A percentile compares a stretch with the other conserved stretches of the same genome.
Evolutionary conservation across 106 monocot genomes (phyloP).

Genomic region (Dioscorea alata): DNA sequence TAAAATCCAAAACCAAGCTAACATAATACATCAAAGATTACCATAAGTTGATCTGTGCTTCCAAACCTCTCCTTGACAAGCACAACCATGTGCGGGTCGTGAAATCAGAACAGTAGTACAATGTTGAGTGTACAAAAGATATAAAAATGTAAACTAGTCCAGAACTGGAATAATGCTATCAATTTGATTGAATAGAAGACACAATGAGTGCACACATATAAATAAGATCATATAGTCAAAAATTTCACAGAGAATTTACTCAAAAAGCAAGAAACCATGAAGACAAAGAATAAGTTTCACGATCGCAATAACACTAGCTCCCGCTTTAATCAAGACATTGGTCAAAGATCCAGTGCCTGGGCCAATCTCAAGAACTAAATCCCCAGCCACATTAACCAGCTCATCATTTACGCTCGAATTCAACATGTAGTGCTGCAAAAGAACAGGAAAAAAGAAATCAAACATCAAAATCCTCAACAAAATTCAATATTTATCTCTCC

Average conservation of each 20-base stretch:
- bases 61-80: conserved; percentile 73
- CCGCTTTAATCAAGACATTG: conserved; percentile 55
- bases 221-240: neutral
- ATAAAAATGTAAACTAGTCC: neutral
- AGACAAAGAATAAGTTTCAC: conserved; percentile 25
- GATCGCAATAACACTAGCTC: conserved; percentile 74
- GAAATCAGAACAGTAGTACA: neutral
- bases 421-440: conserved; percentile 84
- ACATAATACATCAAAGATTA: conserved; percentile 19
- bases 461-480: neutral
- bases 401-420: conserved; percentile 71
- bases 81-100: conserved; percentile 78
- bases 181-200: neutral
- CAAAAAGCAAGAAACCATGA: neutral
- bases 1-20: too few species aligned
- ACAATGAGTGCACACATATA: neutral
- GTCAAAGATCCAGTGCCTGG: conserved; percentile 94
- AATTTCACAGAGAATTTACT: neutral
- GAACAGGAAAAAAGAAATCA: neutral
- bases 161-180: neutral
- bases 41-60: conserved; percentile 46
- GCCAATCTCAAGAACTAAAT: conserved; percentile 89
- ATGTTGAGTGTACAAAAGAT: neutral
- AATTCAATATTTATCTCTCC: neutral
- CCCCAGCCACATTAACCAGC: conserved; percentile 42